Conservation (phyloP, 208 protist species). For the Leishmania lainsoni region DNA sequence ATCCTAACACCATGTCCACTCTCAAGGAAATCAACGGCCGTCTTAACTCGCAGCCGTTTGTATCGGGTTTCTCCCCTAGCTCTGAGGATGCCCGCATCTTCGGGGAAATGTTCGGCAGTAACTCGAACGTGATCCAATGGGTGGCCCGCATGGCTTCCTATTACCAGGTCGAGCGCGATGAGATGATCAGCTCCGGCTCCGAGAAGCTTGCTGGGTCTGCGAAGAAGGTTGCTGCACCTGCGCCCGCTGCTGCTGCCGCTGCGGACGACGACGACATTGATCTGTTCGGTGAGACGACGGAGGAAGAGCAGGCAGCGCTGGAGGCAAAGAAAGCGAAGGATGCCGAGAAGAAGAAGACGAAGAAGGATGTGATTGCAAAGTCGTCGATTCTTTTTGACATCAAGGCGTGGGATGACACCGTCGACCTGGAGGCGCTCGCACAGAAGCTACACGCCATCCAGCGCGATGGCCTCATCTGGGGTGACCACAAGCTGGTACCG, state of each 20-base stretch:
- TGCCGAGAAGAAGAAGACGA: constrained; percentile 80
- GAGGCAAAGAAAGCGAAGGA: constrained; percentile 90
- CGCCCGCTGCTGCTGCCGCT: constrained; percentile 38
- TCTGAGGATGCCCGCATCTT: constrained; percentile 85
- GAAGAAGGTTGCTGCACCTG: constrained; percentile 36
- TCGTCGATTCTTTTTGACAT: constrained; percentile 93
- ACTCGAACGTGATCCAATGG: constrained; percentile 84
- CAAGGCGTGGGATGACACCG: constrained; percentile 94
- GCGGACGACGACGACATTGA: constrained; percentile 90
- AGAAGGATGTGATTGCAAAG: constrained; percentile 87
- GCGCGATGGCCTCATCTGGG: constrained; percentile 93
- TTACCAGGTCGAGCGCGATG: constrained; percentile 88
- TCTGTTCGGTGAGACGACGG: constrained; percentile 88
- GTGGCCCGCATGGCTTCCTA: constrained; percentile 90
- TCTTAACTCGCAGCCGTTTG: constrained; percentile 80
- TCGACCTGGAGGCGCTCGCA: constrained; percentile 89
- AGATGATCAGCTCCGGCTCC: constrained; percentile 37
- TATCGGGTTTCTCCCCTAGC: constrained; percentile 79
- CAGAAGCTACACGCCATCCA: constrained; percentile 82
- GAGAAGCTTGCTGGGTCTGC: constrained; percentile 27
- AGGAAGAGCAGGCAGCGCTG: constrained; percentile 85
- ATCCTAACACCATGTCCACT: constrained; percentile 54
- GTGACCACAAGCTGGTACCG: constrained; percentile 88
- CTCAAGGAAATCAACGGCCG: constrained; percentile 90
- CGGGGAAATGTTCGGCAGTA: constrained; percentile 83